Conservation (phyloP, 1,284 basidiomycete species). For the Puccinia brachypodii region DNA sequence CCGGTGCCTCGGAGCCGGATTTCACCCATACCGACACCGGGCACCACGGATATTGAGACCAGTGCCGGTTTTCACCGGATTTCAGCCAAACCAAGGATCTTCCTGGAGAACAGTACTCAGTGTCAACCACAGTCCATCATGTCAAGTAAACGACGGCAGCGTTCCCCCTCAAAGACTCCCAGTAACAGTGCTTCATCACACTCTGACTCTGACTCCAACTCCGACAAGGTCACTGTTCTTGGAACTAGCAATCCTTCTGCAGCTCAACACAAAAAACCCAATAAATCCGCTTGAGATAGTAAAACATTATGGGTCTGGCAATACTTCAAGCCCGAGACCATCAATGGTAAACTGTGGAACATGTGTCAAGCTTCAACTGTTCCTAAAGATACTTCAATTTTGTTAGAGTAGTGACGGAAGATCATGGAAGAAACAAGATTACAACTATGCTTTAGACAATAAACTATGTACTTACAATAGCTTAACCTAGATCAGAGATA, state of each 20-base stretch:
- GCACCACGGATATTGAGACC: no score
- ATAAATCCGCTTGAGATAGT: not conserved
- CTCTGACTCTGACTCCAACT: not conserved
- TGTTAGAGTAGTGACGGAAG: no score
- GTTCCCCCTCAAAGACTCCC: not conserved
- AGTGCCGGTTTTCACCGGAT: not conserved
- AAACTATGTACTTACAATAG: no score
- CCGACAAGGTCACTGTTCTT: not conserved
- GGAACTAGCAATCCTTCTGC: not conserved
- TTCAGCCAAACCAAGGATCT: not conserved
- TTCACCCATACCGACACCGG: not conserved
- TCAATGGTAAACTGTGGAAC: not conserved
- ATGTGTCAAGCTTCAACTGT: not conserved
- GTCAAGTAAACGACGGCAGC: not conserved
- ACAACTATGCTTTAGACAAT: no score
- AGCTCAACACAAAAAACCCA: not conserved
- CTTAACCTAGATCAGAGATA: no score
- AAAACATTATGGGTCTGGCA: not conserved
- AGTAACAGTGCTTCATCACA: not conserved
- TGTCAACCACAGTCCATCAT: not conserved
- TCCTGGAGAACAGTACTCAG: not conserved
- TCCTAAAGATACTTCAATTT: not conserved
- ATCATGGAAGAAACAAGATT: no score
- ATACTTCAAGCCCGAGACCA: not conserved
- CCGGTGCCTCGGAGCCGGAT: not conserved